These are phyloP conservation scores for Protomyces pachydermus DNA, from an alignment of 1,139 yeast species.

Conservation along the genomic window DNA sequence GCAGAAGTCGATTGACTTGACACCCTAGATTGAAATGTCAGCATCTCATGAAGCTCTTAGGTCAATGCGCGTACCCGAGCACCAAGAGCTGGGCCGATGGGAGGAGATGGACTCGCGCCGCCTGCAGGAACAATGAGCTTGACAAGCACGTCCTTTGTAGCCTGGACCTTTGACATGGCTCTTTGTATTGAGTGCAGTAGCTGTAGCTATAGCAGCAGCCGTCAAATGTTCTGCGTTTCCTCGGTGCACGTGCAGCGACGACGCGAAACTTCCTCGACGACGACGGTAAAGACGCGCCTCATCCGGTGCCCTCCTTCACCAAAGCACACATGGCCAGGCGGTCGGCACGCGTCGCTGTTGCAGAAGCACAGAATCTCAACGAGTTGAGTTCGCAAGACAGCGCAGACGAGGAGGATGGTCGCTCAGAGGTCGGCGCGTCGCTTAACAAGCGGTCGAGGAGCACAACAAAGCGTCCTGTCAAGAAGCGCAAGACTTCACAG, in stretches of 20 bases:
- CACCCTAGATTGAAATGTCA: slow-evolving; percentile 49
- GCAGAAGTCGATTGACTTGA: slow-evolving; percentile 96
- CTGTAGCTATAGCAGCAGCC: too few relatives aligned
- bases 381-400: too few relatives aligned
- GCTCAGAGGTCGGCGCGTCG: too few relatives aligned
- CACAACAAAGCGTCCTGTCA: neutral
- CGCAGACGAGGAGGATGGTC: too few relatives aligned
- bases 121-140: slow-evolving; percentile 97
- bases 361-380: too few relatives aligned
- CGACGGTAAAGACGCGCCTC: too few relatives aligned
- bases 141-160: slow-evolving; percentile 52
- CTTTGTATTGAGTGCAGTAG: too few relatives aligned
- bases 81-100: slow-evolving; percentile 98
- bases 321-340: neutral
- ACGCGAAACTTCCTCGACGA: too few relatives aligned
- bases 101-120: slow-evolving; percentile 98
- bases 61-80: slow-evolving; percentile 50
- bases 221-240: too few relatives aligned
- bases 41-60: neutral
- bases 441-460: neutral
- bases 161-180: slow-evolving; percentile 24
- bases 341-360: neutral
- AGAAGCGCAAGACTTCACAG: neutral
- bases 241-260: too few relatives aligned
- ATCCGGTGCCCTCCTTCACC: too few relatives aligned